Evolutionary conservation across 805 yeast species (phyloP).

Genomic region (Schwanniomyces sp.): DNA sequence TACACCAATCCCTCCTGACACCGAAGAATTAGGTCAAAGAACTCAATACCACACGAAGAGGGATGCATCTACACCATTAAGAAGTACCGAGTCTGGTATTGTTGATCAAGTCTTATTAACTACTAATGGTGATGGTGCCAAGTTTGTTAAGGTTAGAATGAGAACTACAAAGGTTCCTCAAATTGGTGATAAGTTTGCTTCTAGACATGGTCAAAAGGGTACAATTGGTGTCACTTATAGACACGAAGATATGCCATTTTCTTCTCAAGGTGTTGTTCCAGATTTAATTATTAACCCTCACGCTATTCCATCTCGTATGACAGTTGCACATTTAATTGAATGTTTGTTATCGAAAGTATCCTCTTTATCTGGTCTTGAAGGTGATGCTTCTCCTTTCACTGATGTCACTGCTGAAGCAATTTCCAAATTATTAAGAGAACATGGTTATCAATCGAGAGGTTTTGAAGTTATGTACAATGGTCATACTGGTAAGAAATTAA

Average conservation of each 20-base stretch:
- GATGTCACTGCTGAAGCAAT: conserved; percentile 98
- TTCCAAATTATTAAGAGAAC: conserved; percentile 86
- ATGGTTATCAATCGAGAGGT: conserved; percentile 97
- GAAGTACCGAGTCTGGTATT: conserved; percentile 97
- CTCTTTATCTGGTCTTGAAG: conserved; percentile 91
- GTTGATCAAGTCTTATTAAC: conserved; percentile 97
- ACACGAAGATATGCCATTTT: conserved; percentile 98
- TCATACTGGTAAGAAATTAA: conserved; percentile 95
- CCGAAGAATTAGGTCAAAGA: conserved; percentile 97
- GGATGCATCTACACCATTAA: conserved; percentile 96
- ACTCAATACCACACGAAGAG: conserved; percentile 97
- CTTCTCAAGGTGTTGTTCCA: conserved; percentile 94
- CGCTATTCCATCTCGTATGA: conserved; percentile 99
- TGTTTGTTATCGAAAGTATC: conserved; percentile 95
- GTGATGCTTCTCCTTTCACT: conserved; percentile 99
- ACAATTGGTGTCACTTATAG: conserved; percentile 98
- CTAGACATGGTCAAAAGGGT: conserved; percentile 99
- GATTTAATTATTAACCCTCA: conserved; percentile 98
- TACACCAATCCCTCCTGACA: conserved; percentile 98
- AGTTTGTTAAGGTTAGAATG: conserved; percentile 97
- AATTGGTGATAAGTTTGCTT: conserved; percentile 98
- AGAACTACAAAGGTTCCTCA: conserved; percentile 98
- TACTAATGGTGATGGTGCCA: conserved; percentile 97
- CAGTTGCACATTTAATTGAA: conserved; percentile 98
- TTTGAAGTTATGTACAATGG: conserved; percentile 99